Conservation (phyloP, 208 protist genomes). For the Crithidia sp. region DNA sequence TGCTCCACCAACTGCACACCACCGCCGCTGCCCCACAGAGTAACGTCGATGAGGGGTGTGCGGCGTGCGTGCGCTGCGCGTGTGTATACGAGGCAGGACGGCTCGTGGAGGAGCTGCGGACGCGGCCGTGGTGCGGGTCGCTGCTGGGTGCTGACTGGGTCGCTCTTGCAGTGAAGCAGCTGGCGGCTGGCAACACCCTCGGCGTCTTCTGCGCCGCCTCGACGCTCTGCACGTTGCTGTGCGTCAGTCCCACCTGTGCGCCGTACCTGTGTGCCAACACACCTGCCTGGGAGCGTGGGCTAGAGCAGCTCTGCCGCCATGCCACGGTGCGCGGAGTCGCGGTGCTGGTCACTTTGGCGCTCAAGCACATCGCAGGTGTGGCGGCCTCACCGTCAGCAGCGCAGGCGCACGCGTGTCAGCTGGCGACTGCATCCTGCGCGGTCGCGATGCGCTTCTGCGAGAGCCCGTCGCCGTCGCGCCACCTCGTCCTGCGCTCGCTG, state of each 20-base stretch:
- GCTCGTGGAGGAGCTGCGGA: conserved; percentile 24
- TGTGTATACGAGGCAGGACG: conserved; percentile 31
- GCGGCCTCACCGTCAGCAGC: not conserved
- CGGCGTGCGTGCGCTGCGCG: conserved; percentile 22
- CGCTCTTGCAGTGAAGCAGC: conserved; percentile 8
- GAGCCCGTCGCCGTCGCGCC: conserved; percentile 18
- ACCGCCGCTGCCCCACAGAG: not conserved
- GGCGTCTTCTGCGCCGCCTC: conserved; percentile 27
- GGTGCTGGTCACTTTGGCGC: conserved; percentile 10
- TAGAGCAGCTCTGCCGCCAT: conserved; percentile 20
- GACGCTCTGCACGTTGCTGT: conserved; percentile 30
- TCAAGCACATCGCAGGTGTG: conserved; percentile 21
- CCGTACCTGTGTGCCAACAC: not conserved
- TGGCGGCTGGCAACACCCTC: conserved; percentile 19
- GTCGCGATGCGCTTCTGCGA: conserved; percentile 10
- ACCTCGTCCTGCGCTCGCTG: conserved; percentile 28
- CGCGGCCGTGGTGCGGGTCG: conserved; percentile 12
- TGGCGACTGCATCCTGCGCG: conserved; percentile 9
- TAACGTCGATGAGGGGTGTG: not conserved
- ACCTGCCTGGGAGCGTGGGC: conserved; percentile 16
- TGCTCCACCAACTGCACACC: conserved; percentile 23
- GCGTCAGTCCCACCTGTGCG: not conserved
- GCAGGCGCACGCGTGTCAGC: conserved; percentile 6
- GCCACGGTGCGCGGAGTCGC: conserved; percentile 21
- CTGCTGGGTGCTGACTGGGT: conserved; percentile 21